Base-by-base conservation (phyloP, 2,329 filamentous ascomycete genomes). In the Talaromyces sp. region DNA sequence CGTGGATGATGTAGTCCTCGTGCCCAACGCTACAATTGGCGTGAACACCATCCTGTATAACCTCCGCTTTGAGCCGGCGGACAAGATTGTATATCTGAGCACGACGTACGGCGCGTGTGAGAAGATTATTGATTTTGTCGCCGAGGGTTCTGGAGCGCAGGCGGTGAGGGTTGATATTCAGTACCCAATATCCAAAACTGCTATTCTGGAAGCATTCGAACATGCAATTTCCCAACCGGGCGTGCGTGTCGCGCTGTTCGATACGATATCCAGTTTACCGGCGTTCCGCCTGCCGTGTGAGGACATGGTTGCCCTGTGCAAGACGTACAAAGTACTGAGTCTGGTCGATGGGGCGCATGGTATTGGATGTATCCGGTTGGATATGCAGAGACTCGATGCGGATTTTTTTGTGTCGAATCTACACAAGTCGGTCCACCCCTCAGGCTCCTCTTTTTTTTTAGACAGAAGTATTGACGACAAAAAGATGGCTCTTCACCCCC, bases 391-490 rank as follows among this genome's bases (percentile, higher is more conserved):
- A 3, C 77, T 92, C 2, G 84, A 93, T 65, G 87, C 92, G 0
- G 93, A 97, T 73, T 97, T 96, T 77, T 91, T 96, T 70, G 84
- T 93, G 15, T 88, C 83, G 60, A 97, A 97, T 73, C 90, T 87
- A 67, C 92, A 96, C 79, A 96, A 96, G 75, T 77, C 70, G 44
- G 66, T 44, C 15, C 2, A 17, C 22, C 30, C n/a, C 22, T 19
- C 5, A n/a, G 1, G 17, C 5, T 19, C n/a, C 4, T 17, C 22
- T 22, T n/a, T 15, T 10, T 47, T 3, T n/a, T n/a, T n/a, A n/a
- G n/a, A 17, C 15, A 1, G 25, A 25, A 27, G 28, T 51, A 15
- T 13, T 51, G 19, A 51, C 6, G 5, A 15, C 2, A 25, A 28
- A 19, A 83, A 19, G 19, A 19, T 19, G 93, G 93, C 85, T 97